These are phyloP conservation scores for Capsicum pubescens DNA, from an alignment of 257 asterid species.

Conservation along the genomic window DNA sequence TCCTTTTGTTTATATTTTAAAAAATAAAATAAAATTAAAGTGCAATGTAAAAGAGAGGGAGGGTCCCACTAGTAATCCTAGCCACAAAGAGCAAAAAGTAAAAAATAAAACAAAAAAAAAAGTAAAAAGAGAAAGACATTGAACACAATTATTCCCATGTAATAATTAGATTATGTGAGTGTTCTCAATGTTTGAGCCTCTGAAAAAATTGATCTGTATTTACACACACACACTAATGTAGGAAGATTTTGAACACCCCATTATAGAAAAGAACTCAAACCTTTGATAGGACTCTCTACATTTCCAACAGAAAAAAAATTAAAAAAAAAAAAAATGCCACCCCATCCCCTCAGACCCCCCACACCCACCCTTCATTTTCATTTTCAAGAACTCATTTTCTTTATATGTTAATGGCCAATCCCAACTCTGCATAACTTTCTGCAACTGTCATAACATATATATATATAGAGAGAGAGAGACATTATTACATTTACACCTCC, in stretches of 20 bases:
- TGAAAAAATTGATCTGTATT: constrained; percentile 5
- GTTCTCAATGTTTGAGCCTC: neutral
- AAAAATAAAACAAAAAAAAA: neutral
- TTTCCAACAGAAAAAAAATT: constrained; percentile 28
- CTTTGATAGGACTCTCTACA: constrained; percentile 52
- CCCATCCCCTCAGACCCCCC: no score
- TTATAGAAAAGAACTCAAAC: constrained; percentile 33
- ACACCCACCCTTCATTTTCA: neutral
- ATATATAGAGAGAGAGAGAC: neutral
- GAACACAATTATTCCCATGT: constrained; percentile 41
- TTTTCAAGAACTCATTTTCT: constrained; percentile 33
- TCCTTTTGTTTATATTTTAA: neutral
- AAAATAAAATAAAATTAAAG: neutral
- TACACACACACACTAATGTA: neutral
- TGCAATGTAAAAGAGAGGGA: no score
- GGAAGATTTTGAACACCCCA: constrained; percentile 22
- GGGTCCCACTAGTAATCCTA: neutral
- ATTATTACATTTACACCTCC: neutral
- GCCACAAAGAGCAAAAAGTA: constrained; percentile 11
- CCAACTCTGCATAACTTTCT: constrained; percentile 43
- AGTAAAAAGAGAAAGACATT: neutral
- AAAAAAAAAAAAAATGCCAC: constrained; percentile 55
- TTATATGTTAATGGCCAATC: constrained; percentile 62
- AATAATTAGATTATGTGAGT: constrained; percentile 21
- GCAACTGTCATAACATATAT: constrained; percentile 32